Conservation (phyloP, 164 flowering plant species). For the Stephania japonica region DNA sequence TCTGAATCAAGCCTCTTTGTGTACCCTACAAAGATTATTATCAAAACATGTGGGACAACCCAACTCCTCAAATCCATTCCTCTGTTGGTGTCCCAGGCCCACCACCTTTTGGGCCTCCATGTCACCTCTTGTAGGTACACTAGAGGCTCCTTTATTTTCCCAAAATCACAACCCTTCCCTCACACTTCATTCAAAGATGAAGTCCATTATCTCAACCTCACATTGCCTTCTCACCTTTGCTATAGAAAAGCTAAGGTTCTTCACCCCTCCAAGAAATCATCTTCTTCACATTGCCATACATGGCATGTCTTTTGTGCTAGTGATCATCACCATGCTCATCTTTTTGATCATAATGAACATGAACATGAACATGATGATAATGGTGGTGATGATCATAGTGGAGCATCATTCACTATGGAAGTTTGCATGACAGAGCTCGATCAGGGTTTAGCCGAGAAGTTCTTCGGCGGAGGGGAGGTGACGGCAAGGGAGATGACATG, state of each 20-base stretch:
- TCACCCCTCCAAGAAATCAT: conserved; percentile 45
- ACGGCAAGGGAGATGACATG: conserved; percentile 74
- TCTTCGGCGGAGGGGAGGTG: conserved; percentile 46
- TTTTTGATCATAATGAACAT: background rate
- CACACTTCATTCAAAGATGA: conserved; percentile 76
- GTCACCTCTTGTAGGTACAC: conserved; percentile 60
- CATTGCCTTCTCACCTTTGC: conserved; percentile 43
- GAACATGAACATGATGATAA: conserved; percentile 15
- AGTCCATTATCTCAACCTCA: conserved; percentile 46
- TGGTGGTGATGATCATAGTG: conserved; percentile 25
- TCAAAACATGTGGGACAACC: conserved; percentile 91
- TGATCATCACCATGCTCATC: conserved; percentile 9
- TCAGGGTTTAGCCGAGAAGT: conserved; percentile 42
- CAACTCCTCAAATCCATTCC: conserved; percentile 72
- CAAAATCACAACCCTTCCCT: conserved; percentile 72
- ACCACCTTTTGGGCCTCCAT: conserved; percentile 36
- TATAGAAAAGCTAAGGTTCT: conserved; percentile 58
- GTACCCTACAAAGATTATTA: conserved; percentile 67
- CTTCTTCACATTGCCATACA: conserved; percentile 28
- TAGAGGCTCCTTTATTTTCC: conserved; percentile 85
- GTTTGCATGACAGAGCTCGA: conserved; percentile 95
- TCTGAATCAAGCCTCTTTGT: conserved; percentile 81
- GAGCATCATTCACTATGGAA: conserved; percentile 53
- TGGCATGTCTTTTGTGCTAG: conserved; percentile 90
- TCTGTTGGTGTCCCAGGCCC: conserved; percentile 48